These are phyloP conservation scores for Kwoniella sp. DNA, from an alignment of 768 basidiomycete species.

Conservation along the genomic window DNA sequence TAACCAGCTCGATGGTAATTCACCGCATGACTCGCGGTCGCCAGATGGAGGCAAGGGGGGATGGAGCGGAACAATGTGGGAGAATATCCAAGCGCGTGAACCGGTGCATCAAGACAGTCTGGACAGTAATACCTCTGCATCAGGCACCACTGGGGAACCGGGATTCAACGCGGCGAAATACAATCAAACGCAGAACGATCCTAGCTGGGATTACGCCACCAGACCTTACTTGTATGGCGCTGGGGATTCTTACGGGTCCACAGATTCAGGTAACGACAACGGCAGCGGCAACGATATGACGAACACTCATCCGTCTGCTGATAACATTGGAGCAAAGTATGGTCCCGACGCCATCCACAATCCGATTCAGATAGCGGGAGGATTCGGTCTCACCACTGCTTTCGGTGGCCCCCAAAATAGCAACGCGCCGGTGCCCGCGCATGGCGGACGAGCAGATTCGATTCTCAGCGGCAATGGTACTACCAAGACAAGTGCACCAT, in stretches of 20 bases:
- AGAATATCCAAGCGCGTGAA: not conserved
- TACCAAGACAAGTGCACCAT: not conserved
- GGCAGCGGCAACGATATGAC: not conserved
- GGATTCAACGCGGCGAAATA: not conserved
- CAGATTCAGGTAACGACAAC: not conserved
- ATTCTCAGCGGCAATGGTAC: not conserved
- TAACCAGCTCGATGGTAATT: slow-evolving; percentile 9
- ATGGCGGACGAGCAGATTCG: too few relatives aligned
- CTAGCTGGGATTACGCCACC: not conserved
- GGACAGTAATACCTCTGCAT: not conserved
- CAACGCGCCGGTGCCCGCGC: too few relatives aligned
- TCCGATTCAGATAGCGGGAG: not conserved
- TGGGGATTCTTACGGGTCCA: not conserved
- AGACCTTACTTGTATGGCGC: not conserved
- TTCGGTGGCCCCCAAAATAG: not conserved
- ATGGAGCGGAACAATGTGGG: not conserved
- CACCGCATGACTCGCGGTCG: slow-evolving; percentile 4
- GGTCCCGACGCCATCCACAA: not conserved
- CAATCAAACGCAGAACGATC: not conserved
- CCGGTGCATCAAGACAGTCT: not conserved
- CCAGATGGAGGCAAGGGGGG: not conserved
- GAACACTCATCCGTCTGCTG: not conserved
- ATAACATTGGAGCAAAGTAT: not conserved
- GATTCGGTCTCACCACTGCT: not conserved
- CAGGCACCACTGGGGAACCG: not conserved